Percentiles rank a stretch among this genome's conserved stretches.
These are phyloP conservation scores for Penicillium canariense DNA, from an alignment of 495 filamentous ascomycete genomes.

Conservation along the genomic window DNA sequence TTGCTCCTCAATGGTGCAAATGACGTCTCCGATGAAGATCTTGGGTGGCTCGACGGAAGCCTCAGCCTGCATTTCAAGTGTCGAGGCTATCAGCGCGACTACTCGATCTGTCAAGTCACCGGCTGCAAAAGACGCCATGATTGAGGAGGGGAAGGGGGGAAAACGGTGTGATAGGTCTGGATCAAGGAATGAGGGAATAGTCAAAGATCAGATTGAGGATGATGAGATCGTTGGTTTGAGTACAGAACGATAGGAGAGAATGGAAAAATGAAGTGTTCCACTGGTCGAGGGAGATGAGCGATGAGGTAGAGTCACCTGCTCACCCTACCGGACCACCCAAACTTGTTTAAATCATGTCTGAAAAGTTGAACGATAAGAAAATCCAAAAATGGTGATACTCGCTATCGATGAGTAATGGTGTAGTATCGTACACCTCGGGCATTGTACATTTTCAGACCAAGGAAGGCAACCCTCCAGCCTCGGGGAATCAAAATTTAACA, in stretches of 20 bases:
- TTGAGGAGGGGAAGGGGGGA: too few relatives aligned
- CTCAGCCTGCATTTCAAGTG: background rate
- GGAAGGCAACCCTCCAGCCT: slow-evolving; percentile 10
- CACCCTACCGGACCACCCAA: background rate
- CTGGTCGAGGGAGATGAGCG: background rate
- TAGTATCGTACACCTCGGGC: background rate
- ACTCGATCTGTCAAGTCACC: background rate
- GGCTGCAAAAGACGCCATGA: background rate
- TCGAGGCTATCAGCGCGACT: background rate
- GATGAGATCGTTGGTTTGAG: background rate
- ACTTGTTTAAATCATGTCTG: background rate
- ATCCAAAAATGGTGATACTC: background rate
- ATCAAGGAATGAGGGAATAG: background rate
- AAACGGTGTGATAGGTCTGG: background rate
- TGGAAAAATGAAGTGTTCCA: background rate
- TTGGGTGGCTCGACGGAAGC: background rate
- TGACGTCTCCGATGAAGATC: background rate
- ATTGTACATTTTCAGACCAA: slow-evolving; percentile 1
- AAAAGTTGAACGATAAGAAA: background rate
- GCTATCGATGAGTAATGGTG: background rate
- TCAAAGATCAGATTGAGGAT: background rate
- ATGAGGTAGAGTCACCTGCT: background rate
- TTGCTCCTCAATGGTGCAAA: background rate
- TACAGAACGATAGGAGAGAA: background rate
- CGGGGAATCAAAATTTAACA: slow-evolving; percentile 17